A percentile compares a stretch with the other conserved stretches of the same genome.
Evolutionary conservation across 164 flowering plant species (phyloP).

Genomic region (Vitis cinerea): DNA sequence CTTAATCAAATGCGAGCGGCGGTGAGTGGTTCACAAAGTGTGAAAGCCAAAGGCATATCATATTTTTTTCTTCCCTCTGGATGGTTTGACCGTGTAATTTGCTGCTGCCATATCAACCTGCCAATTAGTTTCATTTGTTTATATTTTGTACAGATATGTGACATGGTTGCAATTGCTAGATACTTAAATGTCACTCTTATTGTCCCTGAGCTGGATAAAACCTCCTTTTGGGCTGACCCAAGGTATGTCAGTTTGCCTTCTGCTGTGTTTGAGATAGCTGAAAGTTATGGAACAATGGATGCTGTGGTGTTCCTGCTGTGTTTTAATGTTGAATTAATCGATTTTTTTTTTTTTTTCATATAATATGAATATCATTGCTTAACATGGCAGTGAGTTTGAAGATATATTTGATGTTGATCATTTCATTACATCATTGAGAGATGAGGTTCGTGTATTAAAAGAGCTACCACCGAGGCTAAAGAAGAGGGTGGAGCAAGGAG

Average conservation of each 20-base stretch:
- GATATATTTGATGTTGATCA: slow-evolving; percentile 95
- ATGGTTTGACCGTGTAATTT: background rate
- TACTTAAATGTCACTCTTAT: slow-evolving; percentile 82
- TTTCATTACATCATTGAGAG: slow-evolving; percentile 84
- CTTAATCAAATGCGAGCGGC: slow-evolving; percentile 96
- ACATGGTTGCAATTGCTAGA: slow-evolving; percentile 96
- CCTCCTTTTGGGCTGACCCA: slow-evolving; percentile 95
- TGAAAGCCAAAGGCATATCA: background rate
- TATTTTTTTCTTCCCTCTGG: background rate
- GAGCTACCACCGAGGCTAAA: slow-evolving; percentile 81
- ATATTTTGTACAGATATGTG: slow-evolving; percentile 67
- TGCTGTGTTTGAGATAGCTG: slow-evolving; percentile 1
- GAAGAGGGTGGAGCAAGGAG: slow-evolving; percentile 61
- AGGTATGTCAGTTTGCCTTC: slow-evolving; percentile 47
- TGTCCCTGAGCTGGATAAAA: slow-evolving; percentile 92
- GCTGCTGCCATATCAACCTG: background rate
- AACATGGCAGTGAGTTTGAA: slow-evolving; percentile 67
- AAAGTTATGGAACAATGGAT: background rate
- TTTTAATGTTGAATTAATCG: background rate
- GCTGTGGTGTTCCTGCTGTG: no score
- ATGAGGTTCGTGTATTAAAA: slow-evolving; percentile 80
- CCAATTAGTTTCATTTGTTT: slow-evolving; percentile 7
- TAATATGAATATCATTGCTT: slow-evolving; percentile 12
- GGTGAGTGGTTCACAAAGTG: slow-evolving; percentile 37
- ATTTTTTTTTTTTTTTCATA: background rate